phyloP scores from a whole-genome alignment of 148 eudicot genomes.

The Amaranthus cruentus region DNA sequence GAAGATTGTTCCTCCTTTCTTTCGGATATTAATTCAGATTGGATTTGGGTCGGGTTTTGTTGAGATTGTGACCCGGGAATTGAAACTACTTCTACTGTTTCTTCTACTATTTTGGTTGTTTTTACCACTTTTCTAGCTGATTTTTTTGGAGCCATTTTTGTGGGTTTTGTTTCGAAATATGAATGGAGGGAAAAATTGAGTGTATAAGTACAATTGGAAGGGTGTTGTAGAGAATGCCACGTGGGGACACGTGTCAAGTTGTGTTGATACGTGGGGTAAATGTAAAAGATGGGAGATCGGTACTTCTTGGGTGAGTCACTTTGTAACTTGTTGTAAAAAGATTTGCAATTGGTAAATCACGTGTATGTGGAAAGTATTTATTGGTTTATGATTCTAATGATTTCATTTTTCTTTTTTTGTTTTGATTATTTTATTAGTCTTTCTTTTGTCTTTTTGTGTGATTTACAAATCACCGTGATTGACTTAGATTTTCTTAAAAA shows the following conservation, averaged over 20 bases:
- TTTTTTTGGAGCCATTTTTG: conserved; percentile 58
- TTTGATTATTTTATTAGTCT: too few species aligned
- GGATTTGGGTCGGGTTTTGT: conserved; percentile 3
- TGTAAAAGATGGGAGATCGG: conserved; percentile 18
- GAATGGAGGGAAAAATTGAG: neutral
- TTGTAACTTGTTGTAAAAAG: neutral
- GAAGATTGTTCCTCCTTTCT: conserved; percentile 16
- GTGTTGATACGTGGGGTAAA: conserved; percentile 45
- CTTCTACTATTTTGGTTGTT: conserved; percentile 47
- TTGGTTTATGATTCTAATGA: too few species aligned
- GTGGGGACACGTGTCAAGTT: conserved; percentile 31
- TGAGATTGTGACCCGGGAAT: conserved; percentile 29
- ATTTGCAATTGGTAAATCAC: too few species aligned
- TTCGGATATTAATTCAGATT: neutral
- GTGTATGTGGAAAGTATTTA: too few species aligned
- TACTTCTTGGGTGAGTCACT: neutral
- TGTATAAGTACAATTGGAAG: conserved; percentile 5
- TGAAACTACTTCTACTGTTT: conserved; percentile 38
- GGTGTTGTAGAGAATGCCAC: conserved; percentile 24
- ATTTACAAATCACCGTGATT: too few species aligned
- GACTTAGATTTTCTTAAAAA: too few species aligned
- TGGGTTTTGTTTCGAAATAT: neutral
- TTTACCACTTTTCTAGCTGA: conserved; percentile 34
- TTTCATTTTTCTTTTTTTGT: too few species aligned
- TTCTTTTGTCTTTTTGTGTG: too few species aligned